Base-by-base conservation (phyloP, 116 monocot genomes). In the Posidonia oceanica region DNA sequence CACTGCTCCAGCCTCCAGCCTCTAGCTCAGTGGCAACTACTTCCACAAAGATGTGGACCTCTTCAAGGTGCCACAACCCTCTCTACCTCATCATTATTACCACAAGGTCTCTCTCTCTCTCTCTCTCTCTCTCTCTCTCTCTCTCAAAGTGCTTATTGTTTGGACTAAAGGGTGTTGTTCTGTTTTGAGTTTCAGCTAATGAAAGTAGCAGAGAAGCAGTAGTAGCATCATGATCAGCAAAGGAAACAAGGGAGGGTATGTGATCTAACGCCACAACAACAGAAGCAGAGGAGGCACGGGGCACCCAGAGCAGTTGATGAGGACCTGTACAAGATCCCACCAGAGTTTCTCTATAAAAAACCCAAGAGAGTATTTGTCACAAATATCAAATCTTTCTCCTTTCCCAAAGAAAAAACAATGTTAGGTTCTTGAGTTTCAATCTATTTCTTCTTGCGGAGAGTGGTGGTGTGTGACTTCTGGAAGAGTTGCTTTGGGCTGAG, bases 311-410 rank as follows among this genome's bases (percentile, higher is more conserved):
- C n/a, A n/a, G n/a, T n/a, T n/a, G n/a, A n/a, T n/a, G n/a, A n/a
- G n/a, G n/a, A n/a, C n/a, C n/a, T n/a, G n/a, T n/a, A n/a, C n/a
- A n/a, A n/a, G n/a, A n/a, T n/a, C n/a, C n/a, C n/a, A n/a, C n/a
- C n/a, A 7, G 80, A 80, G 60, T 67, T 76, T 36, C 68, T 75
- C 3, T 51, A 39, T 39, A 52, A 68, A 40, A 80, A 80, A 42
- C 70, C 62, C 17, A 71, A 61, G 71, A 69, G 44, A 20, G 70
- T 52, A 20, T 3, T 38, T 7, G 39, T 40, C 7, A 52, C 11
- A 72, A 23, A 4, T 42, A 17, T 44, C 37, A 52, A 37, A 7
- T 44, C 44, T 44, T 44, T 44, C 44, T 44, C 44, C 44, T 0
- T 44, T 44, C 44, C 44, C 5, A 44, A 44, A 7, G 8, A 10